phyloP scores from a whole-genome alignment of 1,284 basidiomycete species.

The Neolentinus lepideus region DNA sequence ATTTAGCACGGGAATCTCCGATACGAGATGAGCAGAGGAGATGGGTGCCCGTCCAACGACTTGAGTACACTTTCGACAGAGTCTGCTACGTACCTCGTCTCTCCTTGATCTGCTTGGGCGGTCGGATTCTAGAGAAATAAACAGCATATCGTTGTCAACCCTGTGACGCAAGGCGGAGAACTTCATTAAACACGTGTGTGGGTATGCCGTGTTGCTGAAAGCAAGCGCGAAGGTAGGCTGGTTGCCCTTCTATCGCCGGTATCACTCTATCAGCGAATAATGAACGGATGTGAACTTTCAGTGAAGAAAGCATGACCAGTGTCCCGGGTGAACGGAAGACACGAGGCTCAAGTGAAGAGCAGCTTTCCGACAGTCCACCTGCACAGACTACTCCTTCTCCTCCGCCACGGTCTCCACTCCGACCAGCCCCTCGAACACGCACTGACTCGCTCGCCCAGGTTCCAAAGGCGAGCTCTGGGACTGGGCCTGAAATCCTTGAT shows the following conservation, averaged over 20 bases:
- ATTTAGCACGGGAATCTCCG: no score
- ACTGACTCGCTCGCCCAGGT: conserved; percentile 4
- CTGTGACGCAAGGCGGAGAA: no score
- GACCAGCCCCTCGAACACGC: conserved; percentile 11
- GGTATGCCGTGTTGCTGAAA: not conserved
- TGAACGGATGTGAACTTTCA: not conserved
- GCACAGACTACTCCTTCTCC: conserved; percentile 5
- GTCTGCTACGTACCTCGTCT: no score
- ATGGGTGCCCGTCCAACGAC: no score
- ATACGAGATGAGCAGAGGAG: no score
- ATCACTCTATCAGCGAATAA: not conserved
- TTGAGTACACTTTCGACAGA: no score
- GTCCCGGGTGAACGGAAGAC: not conserved
- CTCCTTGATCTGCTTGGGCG: no score
- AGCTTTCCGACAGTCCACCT: not conserved
- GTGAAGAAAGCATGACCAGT: not conserved
- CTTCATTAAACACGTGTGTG: not conserved
- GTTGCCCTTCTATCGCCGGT: not conserved
- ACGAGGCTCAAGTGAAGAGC: not conserved
- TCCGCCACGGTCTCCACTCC: conserved; percentile 23
- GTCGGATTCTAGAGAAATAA: no score
- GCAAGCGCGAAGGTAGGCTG: not conserved
- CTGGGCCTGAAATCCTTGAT: conserved; percentile 6
- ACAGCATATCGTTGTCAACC: no score
- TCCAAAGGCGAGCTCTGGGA: conserved; percentile 2